Base-by-base conservation (phyloP, 2,329 filamentous ascomycete species). In the Teratosphaeriaceae sp. region DNA sequence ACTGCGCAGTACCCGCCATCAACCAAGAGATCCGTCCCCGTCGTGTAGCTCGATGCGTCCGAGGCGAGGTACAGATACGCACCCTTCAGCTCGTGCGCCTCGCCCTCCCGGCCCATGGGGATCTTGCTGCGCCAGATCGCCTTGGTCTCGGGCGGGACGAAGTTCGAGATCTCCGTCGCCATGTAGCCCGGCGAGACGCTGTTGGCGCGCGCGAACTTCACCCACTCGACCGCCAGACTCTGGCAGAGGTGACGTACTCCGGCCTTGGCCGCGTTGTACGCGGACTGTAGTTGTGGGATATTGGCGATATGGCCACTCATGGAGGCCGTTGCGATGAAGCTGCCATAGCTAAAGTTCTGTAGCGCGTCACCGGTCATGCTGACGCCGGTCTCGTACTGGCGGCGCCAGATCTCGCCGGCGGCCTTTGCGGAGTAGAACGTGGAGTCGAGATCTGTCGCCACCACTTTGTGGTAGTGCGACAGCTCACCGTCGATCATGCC, bases 41-140 rank as follows among this genome's bases (percentile, higher is more conserved):
- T 94, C 15, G 83, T 88, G 67, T 88, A 94, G 42, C 80, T 85
- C n/a, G 82, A 78, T 3, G 86, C 86, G 64, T 94, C 86, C 12
- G 82, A 86, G 15, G 85, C 84, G 44, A 94, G 71, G 65, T 88
- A 92, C 37, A 94, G 66, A 62, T 85, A 94, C 15, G 83, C 83
- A 16, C 85, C 88, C 70, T 90, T 89, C 54, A 94, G 72, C 70
- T 94, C 87, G 47, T 79, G 76, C 2, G 78, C 70, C 51, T 80
- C 72, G 8, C 83, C 87, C 59, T 88, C 82, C 51, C 87, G 76
- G 37, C 79, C 84, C 80, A 92, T 84, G 8, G 85, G 85, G 30
- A 83, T 89, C 74, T 85, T 89, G 57, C 80, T 78, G 60, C 78
- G 80, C 82, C 85, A 89, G 45, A 84, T 72, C 34, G 76, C 71